Evolutionary conservation across 73 alveolate species (phyloP), one percentile per base, ranked within the genome.

Genomic region (Paramecium biaurelia): DNA sequence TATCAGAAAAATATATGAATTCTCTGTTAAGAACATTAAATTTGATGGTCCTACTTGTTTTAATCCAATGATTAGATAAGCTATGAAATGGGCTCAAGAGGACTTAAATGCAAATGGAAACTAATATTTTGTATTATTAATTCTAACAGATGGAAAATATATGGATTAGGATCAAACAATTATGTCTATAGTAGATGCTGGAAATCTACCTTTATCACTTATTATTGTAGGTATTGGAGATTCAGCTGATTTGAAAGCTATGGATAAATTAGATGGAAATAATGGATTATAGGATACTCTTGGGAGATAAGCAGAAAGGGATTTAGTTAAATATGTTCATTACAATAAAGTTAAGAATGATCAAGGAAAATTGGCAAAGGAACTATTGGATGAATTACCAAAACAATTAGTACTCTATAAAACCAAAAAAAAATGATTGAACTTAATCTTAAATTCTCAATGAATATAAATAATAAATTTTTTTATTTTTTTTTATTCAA

Each of bases 141-240:
- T 89, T 18, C 18, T 89, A 28, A 89, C 94, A 1, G 94, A 89
- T 76, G 94, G 94, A 7, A 32, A 38, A 10, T 74, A 74, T 89
- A 56, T 32, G 37, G 94, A 89, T 76, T 24, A 74, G 58, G 92
- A 70, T 20, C 1, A 76, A 74, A 72, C 92, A n/a, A 43, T 68
- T 42, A 57, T 56, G 10, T 34, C 38, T 1, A 74, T 89, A 1
- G 94, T 89, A 15, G 94, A 89, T 70, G 47, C 85, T 35, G 57
- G 70, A 11, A 56, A 82, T 4, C 92, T 92, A 1, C 96, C 96
- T 20, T 76, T 93, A 24, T 67, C 92, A 20, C 84, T 93, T 38
- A 76, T 93, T 47, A 90, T 93, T 43, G 95, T 93, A 57, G 96
- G 96, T 2, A 88, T 93, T 56, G 96, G 96, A 38, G 47, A 49